phyloP scores from a whole-genome alignment of 106 monocot genomes.

The Dendrobium chrysotoxum region DNA sequence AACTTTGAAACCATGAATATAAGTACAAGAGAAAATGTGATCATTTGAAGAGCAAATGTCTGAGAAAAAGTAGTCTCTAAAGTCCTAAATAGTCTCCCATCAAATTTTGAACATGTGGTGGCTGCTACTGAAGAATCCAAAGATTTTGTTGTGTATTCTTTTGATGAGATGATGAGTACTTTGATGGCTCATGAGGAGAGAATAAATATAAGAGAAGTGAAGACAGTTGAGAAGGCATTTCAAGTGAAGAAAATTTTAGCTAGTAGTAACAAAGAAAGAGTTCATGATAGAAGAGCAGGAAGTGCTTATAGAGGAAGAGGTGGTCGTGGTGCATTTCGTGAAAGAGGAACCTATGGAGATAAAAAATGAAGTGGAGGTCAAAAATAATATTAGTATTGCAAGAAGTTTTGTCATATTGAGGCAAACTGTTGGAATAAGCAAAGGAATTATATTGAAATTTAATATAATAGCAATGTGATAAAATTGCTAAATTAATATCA shows the following conservation, averaged over 20 bases:
- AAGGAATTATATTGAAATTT: no score
- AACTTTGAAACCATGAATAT: background rate
- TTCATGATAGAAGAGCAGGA: background rate
- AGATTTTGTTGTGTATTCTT: background rate
- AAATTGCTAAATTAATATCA: no score
- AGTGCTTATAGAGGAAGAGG: background rate
- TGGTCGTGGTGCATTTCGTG: background rate
- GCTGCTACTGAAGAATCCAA: background rate
- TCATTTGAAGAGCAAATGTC: background rate
- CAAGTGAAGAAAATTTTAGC: background rate
- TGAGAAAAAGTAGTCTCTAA: background rate
- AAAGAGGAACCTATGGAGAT: background rate
- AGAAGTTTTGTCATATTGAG: background rate
- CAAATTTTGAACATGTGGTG: background rate
- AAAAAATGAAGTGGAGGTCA: background rate
- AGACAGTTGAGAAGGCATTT: no score
- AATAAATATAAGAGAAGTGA: background rate
- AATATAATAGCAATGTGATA: no score
- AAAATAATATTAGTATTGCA: background rate
- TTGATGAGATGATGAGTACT: background rate
- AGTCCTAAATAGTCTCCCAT: background rate
- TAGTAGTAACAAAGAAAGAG: background rate
- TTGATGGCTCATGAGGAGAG: background rate
- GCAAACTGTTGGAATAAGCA: background rate
- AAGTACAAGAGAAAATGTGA: background rate